Evolutionary conservation across 352 stramenopile species (phyloP).

Genomic region (Globisporangium nunn): DNA sequence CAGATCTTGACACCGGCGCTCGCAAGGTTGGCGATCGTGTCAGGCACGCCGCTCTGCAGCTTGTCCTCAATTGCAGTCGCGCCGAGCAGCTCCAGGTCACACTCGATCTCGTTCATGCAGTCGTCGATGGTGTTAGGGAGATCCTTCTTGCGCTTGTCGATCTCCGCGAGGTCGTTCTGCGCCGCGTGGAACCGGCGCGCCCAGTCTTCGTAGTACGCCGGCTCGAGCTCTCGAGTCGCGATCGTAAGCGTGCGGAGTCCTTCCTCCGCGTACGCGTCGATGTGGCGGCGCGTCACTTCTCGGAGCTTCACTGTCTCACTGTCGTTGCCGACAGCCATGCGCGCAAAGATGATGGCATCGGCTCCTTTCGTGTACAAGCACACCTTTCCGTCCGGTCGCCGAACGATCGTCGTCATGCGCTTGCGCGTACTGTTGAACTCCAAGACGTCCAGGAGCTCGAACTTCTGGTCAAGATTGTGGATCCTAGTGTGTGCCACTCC

Average conservation of each 20-base stretch:
- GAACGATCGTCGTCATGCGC: slow-evolving; percentile 90
- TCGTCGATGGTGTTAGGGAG: slow-evolving; percentile 61
- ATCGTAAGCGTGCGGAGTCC: slow-evolving; percentile 86
- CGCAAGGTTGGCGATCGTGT: slow-evolving; percentile 81
- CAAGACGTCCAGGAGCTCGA: slow-evolving; percentile 84
- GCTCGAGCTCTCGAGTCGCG: slow-evolving; percentile 52
- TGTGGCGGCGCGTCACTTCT: slow-evolving; percentile 41
- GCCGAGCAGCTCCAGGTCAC: slow-evolving; percentile 75
- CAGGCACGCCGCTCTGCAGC: slow-evolving; percentile 86
- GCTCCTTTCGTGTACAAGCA: slow-evolving; percentile 72
- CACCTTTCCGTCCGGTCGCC: slow-evolving; percentile 45
- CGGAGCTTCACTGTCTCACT: slow-evolving; percentile 22
- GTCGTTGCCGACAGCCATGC: slow-evolving; percentile 21
- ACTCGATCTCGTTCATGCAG: slow-evolving; percentile 83
- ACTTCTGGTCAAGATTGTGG: slow-evolving; percentile 32
- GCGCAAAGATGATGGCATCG: slow-evolving; percentile 59
- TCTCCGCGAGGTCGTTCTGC: slow-evolving; percentile 61
- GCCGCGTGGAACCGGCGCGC: slow-evolving; percentile 51
- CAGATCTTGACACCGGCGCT: slow-evolving; percentile 89
- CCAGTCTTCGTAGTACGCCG: slow-evolving; percentile 50
- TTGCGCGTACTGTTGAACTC: slow-evolving; percentile 92
- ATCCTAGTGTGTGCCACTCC: slow-evolving; percentile 44
- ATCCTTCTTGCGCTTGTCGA: slow-evolving; percentile 79
- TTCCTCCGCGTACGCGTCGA: slow-evolving; percentile 83
- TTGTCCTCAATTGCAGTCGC: slow-evolving; percentile 93